Percentiles rank a stretch among this genome's conserved stretches.
These are phyloP conservation scores for Aspergillus flavus DNA, from an alignment of 2,329 filamentous ascomycete genomes.

Conservation along the genomic window DNA sequence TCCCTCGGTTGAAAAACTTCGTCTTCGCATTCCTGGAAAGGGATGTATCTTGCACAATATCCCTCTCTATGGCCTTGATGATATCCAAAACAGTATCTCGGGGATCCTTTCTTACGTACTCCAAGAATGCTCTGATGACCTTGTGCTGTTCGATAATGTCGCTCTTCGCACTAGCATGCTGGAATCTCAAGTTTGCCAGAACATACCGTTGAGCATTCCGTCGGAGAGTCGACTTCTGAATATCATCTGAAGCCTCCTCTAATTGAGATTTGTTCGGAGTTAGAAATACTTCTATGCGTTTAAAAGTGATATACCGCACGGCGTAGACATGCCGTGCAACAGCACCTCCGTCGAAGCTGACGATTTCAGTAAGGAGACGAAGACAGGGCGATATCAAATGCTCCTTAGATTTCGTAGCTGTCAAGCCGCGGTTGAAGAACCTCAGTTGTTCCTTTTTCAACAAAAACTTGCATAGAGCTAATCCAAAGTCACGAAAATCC, in stretches of 20 bases:
- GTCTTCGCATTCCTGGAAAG: conserved; percentile 75
- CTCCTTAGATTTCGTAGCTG: conserved; percentile 79
- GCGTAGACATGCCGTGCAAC: conserved; percentile 77
- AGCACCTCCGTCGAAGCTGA: conserved; percentile 80
- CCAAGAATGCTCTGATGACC: conserved; percentile 70
- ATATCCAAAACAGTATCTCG: conserved; percentile 75
- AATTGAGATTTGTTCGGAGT: conserved; percentile 60
- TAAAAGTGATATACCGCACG: conserved; percentile 75
- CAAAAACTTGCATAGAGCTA: conserved; percentile 78
- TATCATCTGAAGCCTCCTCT: conserved; percentile 64
- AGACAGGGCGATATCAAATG: conserved; percentile 87
- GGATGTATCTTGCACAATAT: conserved; percentile 74
- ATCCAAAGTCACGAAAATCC: conserved; percentile 73
- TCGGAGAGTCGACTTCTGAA: conserved; percentile 73
- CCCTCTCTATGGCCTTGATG: conserved; percentile 67
- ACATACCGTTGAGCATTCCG: conserved; percentile 83
- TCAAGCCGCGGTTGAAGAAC: conserved; percentile 75
- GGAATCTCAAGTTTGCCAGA: conserved; percentile 74
- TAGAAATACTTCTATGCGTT: conserved; percentile 78
- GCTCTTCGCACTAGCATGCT: conserved; percentile 74
- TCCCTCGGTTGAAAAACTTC: conserved; percentile 72
- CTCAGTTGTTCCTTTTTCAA: conserved; percentile 80
- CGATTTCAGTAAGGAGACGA: conserved; percentile 81
- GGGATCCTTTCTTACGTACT: conserved; percentile 76
- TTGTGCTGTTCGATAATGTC: conserved; percentile 79